Evolutionary conservation across 139 green algal genomes (phyloP), one percentile per base, ranked within the genome.

Genomic region (Dunaliella primolecta): DNA sequence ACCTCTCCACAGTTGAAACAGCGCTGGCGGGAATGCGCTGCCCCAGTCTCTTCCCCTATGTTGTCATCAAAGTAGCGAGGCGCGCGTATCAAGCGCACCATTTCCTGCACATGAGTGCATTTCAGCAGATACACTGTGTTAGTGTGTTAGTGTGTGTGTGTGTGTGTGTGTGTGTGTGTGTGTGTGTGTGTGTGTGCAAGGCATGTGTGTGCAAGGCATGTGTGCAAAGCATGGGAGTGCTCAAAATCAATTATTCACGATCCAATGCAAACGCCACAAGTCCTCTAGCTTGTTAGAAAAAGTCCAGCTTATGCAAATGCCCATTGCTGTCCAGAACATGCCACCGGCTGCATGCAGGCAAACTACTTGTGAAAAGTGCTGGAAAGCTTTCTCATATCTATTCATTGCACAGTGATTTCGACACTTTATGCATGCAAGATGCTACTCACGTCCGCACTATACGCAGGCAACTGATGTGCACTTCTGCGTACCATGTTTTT

Each of bases 61-160:
- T 77, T 38, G 72, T 89, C 86, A 75, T 89, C 86, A 32, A 87
- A 89, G 83, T 89, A 89, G 32, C 86, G 83, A 24, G 86, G 83
- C 7, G 64, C 31, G 7, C 84, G 82, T 38, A 91, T 81, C 37
- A 88, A 78, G 29, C 81, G 81, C 35, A 84, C 32, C 29, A 92
- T 74, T 31, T 82, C 84, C 72, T 64, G 46, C 46, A 15, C 15
- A 64, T 25, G 15, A 25, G 7, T 25, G 46, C 7, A 64, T 64
- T 7, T 25, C 7, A 7, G 7, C 46, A 25, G 46, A 25, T 7
- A 7, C 7, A 25, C 7, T 64, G 46, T 64, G 46, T 64, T 7
- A 25, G 46, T 64, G 46, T 64, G 46, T 64, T 7, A 25, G 46
- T 64, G 46, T 64, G 46, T 64, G 46, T 64, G 46, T 64, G 46